Base-by-base conservation (phyloP, 768 basidiomycete species). In the Galerina marginata region DNA sequence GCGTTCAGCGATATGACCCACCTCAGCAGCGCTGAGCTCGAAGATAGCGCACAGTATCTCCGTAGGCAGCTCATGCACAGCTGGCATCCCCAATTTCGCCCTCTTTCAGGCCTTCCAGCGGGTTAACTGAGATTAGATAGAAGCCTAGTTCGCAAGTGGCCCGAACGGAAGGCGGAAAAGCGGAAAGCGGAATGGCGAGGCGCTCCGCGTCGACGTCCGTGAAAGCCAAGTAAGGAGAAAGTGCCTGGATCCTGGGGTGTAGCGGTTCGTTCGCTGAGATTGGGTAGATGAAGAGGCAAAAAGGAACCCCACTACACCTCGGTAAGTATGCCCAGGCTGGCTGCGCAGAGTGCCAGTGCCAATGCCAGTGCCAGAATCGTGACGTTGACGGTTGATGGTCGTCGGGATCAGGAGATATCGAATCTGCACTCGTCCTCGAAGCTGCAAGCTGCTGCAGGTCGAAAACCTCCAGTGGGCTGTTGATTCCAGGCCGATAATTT, bases 31-130 rank as follows among this genome's bases (percentile, higher is more conserved):
- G 25, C 56, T 58, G n/a, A 58, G 39, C 16, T 58, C 56, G 46
- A 62, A 62, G 38, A 62, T 62, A 20, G 51, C 40, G 14, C 56
- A 62, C 6, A 62, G 44, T 14, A 62, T 58, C 36, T 62, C 61
- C 36, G 61, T 57, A 6, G 61, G 61, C 3, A 62, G 61, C 1
- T 48, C 46, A 12, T 62, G 49, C 6, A 40, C 44, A 26, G 16
- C 36, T 37, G 51, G 26, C 55, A 56, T 56, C 11, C 40, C 26
- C 12, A 10, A 29, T 36, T 16, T 33, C 29, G 42, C 25, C 54
- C 14, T 9, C 7, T 9, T 23, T 44, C 16, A 16, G 12, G 9
- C 36, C 1, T 15, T 39, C 38, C 14, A 20, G 39, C n/a, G 12
- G 23, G 23, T 39, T 58, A 25, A 33, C 11, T 54, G 23, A 9